Evolutionary conservation across 805 yeast genomes (phyloP).

Genomic region (Kurtzmaniella fragi): DNA sequence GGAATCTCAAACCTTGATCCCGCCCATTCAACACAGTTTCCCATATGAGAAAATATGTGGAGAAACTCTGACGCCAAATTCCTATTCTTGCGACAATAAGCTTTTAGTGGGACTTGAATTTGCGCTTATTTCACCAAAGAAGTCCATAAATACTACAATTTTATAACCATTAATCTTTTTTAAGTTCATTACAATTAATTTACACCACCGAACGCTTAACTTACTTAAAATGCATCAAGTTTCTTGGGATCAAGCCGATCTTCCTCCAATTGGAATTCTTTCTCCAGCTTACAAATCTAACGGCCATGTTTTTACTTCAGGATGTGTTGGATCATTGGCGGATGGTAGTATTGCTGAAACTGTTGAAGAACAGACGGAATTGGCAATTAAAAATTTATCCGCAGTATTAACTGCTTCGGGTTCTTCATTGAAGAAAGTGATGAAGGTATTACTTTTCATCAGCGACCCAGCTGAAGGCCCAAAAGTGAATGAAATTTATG

Average conservation of each 20-base stretch:
- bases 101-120: too few relatives aligned
- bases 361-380: conserved; percentile 38
- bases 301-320: conserved; percentile 15
- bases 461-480: conserved; percentile 33
- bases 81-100: too few relatives aligned
- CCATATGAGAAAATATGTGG: too few relatives aligned
- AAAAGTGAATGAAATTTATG: conserved; percentile 39
- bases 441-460: conserved; percentile 46
- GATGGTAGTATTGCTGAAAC: conserved; percentile 31
- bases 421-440: conserved; percentile 35
- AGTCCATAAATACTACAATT: too few relatives aligned
- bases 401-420: conserved; percentile 37
- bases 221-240: conserved; percentile 4
- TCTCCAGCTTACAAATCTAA: conserved; percentile 10
- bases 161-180: too few relatives aligned
- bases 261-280: conserved; percentile 1
- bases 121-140: too few relatives aligned
- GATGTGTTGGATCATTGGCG: conserved; percentile 18
- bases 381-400: conserved; percentile 36
- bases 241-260: conserved; percentile 8
- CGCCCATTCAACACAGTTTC: too few relatives aligned
- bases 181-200: too few relatives aligned
- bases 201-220: too few relatives aligned
- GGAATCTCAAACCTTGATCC: too few relatives aligned
- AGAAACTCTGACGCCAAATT: too few relatives aligned